Evolutionary conservation across 2,329 filamentous ascomycete species (phyloP), one percentile per base, ranked within the genome.

Genomic region (Passalora sequoiae): DNA sequence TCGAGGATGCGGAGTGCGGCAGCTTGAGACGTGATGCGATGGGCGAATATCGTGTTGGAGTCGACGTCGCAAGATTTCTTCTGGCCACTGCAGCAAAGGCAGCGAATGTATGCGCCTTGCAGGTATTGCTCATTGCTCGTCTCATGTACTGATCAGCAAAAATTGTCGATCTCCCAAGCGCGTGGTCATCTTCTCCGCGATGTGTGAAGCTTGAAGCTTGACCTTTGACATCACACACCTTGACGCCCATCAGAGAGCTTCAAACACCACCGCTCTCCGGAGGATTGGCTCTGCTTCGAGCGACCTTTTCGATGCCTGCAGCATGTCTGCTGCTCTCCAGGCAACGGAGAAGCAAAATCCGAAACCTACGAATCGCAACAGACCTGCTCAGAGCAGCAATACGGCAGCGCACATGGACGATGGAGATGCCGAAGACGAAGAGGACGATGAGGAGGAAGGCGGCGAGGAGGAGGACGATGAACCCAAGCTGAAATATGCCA

Each of bases 381-480:
- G 38, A 36, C 41, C 36, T 32, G 31, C 33, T 35, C 38, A 47
- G 37, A 21, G 43, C 45, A 21, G 43, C 45, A 36, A 41, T 39
- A 33, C 43, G 43, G 40, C 52, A 40, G 40, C 49, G 32, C 32
- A 40, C n/a, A 22, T 35, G 28, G 24, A 35, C 33, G 39, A 46
- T 51, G 57, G 60, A 3, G 59, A 60, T n/a, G 60, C 61, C 3
- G 49, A 54, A 16, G 50, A 40, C 5, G 55, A 48, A 20, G 66
- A 64, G 3, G 65, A 66, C 3, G 67, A 66, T 0, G 74, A 73
- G 0, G 81, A 82, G 0, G 84, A 88, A 0, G 83, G 86, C 0
- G 82, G 84, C 0, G 87, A 94, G 0, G 87, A 89, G 0, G 89
- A 92, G 3, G 89, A 96, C 4, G 91, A 97, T 13, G 91, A 97